These are phyloP conservation scores for Styphnolobium japonicum DNA, from an alignment of 306 rosid species.

Conservation along the genomic window DNA sequence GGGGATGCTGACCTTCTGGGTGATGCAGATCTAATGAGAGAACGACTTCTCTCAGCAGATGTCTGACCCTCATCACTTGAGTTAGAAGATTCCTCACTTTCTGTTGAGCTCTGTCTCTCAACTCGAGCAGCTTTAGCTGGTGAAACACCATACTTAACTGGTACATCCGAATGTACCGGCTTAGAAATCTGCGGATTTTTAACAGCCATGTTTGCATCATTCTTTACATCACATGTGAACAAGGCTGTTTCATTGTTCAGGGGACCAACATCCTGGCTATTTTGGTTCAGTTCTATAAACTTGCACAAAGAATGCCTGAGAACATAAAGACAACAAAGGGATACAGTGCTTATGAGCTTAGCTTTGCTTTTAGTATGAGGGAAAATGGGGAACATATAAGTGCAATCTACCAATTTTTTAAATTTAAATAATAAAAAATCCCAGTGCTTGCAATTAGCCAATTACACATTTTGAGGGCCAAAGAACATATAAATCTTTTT, in stretches of 20 bases:
- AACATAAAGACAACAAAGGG: conserved; percentile 15
- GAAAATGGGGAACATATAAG: neutral
- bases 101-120: conserved; percentile 75
- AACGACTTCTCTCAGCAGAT: conserved; percentile 85
- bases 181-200: conserved; percentile 39
- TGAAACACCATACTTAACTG: conserved; percentile 83
- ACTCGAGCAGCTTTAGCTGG: conserved; percentile 88
- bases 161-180: conserved; percentile 39
- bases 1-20: conserved; percentile 97
- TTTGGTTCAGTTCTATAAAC: conserved; percentile 49
- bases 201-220: conserved; percentile 31
- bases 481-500: neutral
- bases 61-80: conserved; percentile 65
- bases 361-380: neutral
- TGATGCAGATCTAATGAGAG: conserved; percentile 61
- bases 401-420: neutral
- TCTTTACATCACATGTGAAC: conserved; percentile 21
- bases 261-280: conserved; percentile 30
- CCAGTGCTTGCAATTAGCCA: neutral
- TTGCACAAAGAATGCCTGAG: conserved; percentile 62
- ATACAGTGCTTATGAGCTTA: conserved; percentile 1
- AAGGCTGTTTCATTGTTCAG: conserved; percentile 38
- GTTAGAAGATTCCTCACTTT: conserved; percentile 69
- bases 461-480: neutral
- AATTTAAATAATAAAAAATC: neutral